These are phyloP conservation scores for Taxillus chinensis DNA, from an alignment of 164 flowering plant genomes.

Conservation along the genomic window DNA sequence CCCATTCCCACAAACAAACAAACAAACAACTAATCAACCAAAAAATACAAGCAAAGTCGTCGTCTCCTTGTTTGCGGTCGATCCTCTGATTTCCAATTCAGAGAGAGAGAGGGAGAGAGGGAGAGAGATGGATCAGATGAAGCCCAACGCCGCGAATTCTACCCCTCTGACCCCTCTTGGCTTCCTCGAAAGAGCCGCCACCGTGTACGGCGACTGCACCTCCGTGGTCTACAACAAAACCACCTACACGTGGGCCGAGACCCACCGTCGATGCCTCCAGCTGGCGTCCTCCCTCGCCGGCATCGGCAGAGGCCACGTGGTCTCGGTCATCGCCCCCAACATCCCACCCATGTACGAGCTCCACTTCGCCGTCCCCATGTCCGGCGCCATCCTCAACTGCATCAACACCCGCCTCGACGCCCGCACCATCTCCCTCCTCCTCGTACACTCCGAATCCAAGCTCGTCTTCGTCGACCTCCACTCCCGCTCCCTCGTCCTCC, in stretches of 20 bases:
- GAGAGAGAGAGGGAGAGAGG: background rate
- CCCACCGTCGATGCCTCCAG: slow-evolving; percentile 11
- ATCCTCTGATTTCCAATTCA: background rate
- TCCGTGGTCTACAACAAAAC: slow-evolving; percentile 11
- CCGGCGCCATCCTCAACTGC: slow-evolving; percentile 16
- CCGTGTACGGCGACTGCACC: slow-evolving; percentile 13
- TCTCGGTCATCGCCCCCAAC: slow-evolving; percentile 17
- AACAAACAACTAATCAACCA: too few relatives aligned
- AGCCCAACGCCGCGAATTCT: background rate
- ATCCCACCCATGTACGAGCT: slow-evolving; percentile 23
- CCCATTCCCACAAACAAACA: too few relatives aligned
- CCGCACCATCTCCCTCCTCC: background rate
- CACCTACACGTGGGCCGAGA: slow-evolving; percentile 15
- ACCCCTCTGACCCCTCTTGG: slow-evolving; percentile 12
- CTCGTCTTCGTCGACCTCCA: slow-evolving; percentile 22
- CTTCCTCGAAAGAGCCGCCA: slow-evolving; percentile 15
- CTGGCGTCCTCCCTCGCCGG: slow-evolving; percentile 8
- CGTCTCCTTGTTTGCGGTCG: too few relatives aligned
- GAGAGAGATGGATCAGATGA: background rate
- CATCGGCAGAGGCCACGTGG: slow-evolving; percentile 13
- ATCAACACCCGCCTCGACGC: slow-evolving; percentile 13
- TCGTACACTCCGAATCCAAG: slow-evolving; percentile 10
- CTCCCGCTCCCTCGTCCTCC: slow-evolving; percentile 5
- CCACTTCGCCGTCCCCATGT: slow-evolving; percentile 20
- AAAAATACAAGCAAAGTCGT: too few relatives aligned